Evolutionary conservation across 495 filamentous ascomycete species (phyloP).

Genomic region (Aspergillus hancockii): DNA sequence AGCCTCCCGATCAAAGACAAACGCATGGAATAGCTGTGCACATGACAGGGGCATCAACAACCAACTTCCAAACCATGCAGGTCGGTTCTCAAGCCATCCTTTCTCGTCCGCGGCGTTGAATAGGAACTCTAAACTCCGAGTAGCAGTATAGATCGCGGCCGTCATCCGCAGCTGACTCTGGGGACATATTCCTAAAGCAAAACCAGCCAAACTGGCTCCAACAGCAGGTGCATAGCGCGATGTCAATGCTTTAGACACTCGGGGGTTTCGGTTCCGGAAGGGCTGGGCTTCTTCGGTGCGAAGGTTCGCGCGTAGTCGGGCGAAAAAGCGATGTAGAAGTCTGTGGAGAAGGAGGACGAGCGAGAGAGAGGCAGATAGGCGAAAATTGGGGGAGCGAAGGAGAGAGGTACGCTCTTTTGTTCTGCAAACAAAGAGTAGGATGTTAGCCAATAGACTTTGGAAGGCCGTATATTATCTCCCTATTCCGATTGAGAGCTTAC

Average conservation of each 20-base stretch:
- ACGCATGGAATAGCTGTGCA: conserved; percentile 87
- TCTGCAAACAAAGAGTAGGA: conserved; percentile 19
- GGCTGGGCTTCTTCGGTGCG: conserved; percentile 70
- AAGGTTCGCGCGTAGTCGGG: conserved; percentile 73
- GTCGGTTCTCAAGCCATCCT: conserved; percentile 73
- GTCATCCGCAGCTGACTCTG: conserved; percentile 75
- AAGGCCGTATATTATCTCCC: neutral
- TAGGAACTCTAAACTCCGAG: conserved; percentile 78
- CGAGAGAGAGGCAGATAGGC: conserved; percentile 78
- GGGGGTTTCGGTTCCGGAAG: conserved; percentile 82
- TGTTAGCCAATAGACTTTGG: neutral
- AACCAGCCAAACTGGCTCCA: conserved; percentile 81
- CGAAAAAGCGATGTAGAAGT: conserved; percentile 87
- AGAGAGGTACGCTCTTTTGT: conserved; percentile 51
- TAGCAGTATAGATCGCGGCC: conserved; percentile 74
- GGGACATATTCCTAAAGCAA: conserved; percentile 78
- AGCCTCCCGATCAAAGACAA: conserved; percentile 89
- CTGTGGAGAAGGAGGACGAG: conserved; percentile 84
- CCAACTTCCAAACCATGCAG: conserved; percentile 96
- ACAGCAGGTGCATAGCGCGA: conserved; percentile 83
- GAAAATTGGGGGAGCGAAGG: conserved; percentile 68
- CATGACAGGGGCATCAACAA: conserved; percentile 89
- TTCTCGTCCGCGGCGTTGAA: conserved; percentile 82
- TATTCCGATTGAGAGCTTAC: conserved; percentile 22
- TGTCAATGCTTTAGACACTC: conserved; percentile 68